These are phyloP conservation scores for Neurospora sp. DNA, from an alignment of 495 filamentous ascomycete genomes.

Conservation along the genomic window DNA sequence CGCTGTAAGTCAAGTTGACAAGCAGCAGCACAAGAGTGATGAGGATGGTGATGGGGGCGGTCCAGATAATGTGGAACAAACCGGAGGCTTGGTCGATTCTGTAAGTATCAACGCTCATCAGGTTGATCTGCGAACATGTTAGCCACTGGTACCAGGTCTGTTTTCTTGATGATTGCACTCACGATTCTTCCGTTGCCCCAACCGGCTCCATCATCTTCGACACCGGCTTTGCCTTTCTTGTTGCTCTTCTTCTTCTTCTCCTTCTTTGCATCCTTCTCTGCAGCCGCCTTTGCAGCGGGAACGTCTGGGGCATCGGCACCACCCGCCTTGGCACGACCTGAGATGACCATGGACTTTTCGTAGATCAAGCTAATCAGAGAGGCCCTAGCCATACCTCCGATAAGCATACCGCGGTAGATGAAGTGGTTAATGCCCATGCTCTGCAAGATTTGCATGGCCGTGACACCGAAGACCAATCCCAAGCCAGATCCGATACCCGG, in stretches of 20 bases:
- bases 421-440: slow-evolving; percentile 70
- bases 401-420: slow-evolving; percentile 70
- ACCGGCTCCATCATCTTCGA: slow-evolving; percentile 59
- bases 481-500: slow-evolving; percentile 59
- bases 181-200: slow-evolving; percentile 84
- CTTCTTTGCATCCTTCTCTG: slow-evolving; percentile 19
- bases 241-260: slow-evolving; percentile 24
- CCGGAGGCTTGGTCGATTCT: slow-evolving; percentile 76
- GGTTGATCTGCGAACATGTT: slow-evolving; percentile 40
- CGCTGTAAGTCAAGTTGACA: slow-evolving; percentile 80
- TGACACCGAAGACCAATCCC: slow-evolving; percentile 66
- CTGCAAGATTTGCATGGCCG: slow-evolving; percentile 62
- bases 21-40: slow-evolving; percentile 69
- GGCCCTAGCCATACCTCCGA: slow-evolving; percentile 66
- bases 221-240: slow-evolving; percentile 28
- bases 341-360: slow-evolving; percentile 74
- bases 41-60: slow-evolving; percentile 63
- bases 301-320: slow-evolving; percentile 29
- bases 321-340: slow-evolving; percentile 66
- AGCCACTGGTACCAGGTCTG: not conserved
- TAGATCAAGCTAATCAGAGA: slow-evolving; percentile 68
- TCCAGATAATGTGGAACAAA: slow-evolving; percentile 87
- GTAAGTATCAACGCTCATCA: slow-evolving; percentile 92
- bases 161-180: not conserved
- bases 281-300: slow-evolving; percentile 26